phyloP scores from a whole-genome alignment of 2,329 filamentous ascomycete species.

The Penicillium thymicola region DNA sequence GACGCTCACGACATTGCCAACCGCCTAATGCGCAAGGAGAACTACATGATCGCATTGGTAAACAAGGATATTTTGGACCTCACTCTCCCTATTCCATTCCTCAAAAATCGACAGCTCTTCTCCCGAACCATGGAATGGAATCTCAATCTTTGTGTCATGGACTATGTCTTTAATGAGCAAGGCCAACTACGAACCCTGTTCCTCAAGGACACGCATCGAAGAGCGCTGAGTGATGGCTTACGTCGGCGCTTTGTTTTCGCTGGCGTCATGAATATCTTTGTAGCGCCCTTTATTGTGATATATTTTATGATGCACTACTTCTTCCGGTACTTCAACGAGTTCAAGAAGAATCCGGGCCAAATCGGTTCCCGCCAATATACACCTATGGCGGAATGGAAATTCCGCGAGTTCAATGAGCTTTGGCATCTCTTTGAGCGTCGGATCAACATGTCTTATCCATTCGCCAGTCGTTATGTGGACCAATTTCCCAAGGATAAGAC shows the following conservation, averaged over 20 bases:
- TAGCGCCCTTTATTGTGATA: slow-evolving; percentile 81
- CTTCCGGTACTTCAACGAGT: slow-evolving; percentile 95
- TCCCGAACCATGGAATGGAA: slow-evolving; percentile 92
- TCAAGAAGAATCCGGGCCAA: slow-evolving; percentile 86
- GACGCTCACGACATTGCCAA: slow-evolving; percentile 98
- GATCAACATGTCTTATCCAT: slow-evolving; percentile 91
- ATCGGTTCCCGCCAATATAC: slow-evolving; percentile 89
- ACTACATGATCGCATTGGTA: slow-evolving; percentile 93
- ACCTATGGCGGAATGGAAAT: slow-evolving; percentile 93
- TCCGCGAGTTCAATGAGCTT: slow-evolving; percentile 96
- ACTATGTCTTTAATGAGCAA: slow-evolving; percentile 87
- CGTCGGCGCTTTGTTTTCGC: slow-evolving; percentile 75
- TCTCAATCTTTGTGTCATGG: slow-evolving; percentile 81
- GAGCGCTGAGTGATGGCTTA: slow-evolving; percentile 72
- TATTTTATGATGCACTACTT: slow-evolving; percentile 88
- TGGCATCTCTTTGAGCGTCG: slow-evolving; percentile 87
- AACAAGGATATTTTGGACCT: slow-evolving; percentile 95
- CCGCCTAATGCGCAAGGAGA: slow-evolving; percentile 91
- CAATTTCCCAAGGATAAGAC: slow-evolving; percentile 96
- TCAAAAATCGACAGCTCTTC: slow-evolving; percentile 75
- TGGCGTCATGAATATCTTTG: slow-evolving; percentile 79
- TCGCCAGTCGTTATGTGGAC: slow-evolving; percentile 85
- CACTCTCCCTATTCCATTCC: slow-evolving; percentile 78
- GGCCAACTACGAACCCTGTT: slow-evolving; percentile 86
- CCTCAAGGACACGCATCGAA: slow-evolving; percentile 76